Base-by-base conservation (phyloP, 352 stramenopile genomes). In the Pythium diclinum region DNA sequence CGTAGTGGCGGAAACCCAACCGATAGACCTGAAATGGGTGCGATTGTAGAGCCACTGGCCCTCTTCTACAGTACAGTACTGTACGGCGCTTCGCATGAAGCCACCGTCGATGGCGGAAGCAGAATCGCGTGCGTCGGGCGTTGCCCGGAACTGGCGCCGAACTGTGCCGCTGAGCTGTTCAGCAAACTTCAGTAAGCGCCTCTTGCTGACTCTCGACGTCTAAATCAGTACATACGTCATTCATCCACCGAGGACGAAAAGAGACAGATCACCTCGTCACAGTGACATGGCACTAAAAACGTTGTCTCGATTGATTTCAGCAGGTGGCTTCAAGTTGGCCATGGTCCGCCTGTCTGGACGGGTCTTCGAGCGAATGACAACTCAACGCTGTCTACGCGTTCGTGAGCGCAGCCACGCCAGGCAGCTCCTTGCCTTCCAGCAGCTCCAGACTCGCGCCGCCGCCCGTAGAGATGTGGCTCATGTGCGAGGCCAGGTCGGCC, bases 391-490 rank as follows among this genome's bases (percentile, higher is more conserved):
- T 19, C 48, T 59, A 71, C 13, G 57, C 64, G 46, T 62, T 89
- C 85, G 97, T 49, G 77, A 99, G 82, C 63, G 97, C 96, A 51
- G 95, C 94, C 48, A 99, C 97, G 64, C 98, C 98, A 8, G 98
- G 98, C 13, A 99, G 88, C 32, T 91, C 85, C 79, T 99, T 98
- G 60, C 97, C 97, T 71, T 99, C 97, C 23, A 99, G 79, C 52
- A 99, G 86, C 82, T 99, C 97, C 60, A 99, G 83, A 44, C 92
- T 98, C 32, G 98, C 98, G 78, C 98, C 98, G 60, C 98, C 98
- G 64, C 98, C 98, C 10, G 98, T 99, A 14, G 87, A 98, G 69
- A 99, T 98, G 73, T 99, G 96, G 73, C 89, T 98, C 77, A 99
- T 97, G 58, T 96, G 91, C 48, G 89, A 76, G 21, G 84, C 94